phyloP scores from a whole-genome alignment of 495 filamentous ascomycete species.

The Aspergillus biplanus region DNA sequence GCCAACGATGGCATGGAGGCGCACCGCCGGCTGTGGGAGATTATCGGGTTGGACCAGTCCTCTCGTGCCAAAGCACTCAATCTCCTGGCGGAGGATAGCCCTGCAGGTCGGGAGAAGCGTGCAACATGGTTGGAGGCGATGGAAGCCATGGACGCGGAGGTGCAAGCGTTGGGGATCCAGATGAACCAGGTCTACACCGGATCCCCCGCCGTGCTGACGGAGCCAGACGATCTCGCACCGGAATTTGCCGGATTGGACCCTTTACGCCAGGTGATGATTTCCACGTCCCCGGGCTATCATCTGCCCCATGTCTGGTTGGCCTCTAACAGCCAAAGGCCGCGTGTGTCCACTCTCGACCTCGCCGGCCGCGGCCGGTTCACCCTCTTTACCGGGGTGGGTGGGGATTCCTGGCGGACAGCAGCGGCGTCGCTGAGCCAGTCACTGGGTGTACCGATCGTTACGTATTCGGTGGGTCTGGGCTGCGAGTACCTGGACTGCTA shows the following conservation, averaged over 20 bases:
- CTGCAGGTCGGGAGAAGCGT: neutral
- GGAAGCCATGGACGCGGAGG: neutral
- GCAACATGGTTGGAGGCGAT: neutral
- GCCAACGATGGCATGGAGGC: conserved; percentile 48
- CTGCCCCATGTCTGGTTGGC: conserved; percentile 58
- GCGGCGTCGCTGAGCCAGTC: conserved; percentile 28
- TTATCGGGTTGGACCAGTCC: conserved; percentile 29
- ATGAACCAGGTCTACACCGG: neutral
- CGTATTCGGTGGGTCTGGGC: conserved; percentile 45
- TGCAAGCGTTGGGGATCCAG: neutral
- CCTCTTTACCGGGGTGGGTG: conserved; percentile 51
- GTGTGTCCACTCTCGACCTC: conserved; percentile 52
- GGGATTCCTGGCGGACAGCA: conserved; percentile 46
- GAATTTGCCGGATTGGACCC: conserved; percentile 17
- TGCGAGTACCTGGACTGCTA: conserved; percentile 53
- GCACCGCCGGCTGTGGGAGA: conserved; percentile 44
- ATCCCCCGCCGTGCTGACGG: too few relatives aligned
- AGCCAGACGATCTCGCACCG: too few relatives aligned
- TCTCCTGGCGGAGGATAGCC: neutral
- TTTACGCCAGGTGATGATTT: conserved; percentile 20
- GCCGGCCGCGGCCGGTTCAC: conserved; percentile 52
- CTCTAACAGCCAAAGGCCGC: conserved; percentile 31
- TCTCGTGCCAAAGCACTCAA: conserved; percentile 21
- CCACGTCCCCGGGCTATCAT: conserved; percentile 51
- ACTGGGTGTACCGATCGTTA: conserved; percentile 40